Base-by-base conservation (phyloP, 495 filamentous ascomycete genomes). In the Tetracladium marchalianum region DNA sequence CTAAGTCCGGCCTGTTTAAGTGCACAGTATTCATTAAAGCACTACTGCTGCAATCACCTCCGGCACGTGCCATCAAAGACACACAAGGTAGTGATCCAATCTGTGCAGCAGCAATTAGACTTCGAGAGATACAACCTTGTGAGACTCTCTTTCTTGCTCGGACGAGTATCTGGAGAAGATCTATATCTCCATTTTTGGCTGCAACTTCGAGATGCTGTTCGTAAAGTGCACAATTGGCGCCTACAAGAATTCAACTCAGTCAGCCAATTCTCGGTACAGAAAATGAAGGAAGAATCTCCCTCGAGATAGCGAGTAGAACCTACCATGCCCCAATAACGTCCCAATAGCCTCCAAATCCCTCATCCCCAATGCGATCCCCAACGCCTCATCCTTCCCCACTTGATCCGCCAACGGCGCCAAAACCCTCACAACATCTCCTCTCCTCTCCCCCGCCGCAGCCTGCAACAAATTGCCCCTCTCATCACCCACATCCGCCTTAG, bases 261-360 rank as follows among this genome's bases (percentile, higher is more conserved):
- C 22, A 27, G 22, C 7, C 22, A 27, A 3, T 27, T n/a, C n/a
- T n/a, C n/a, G n/a, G n/a, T n/a, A n/a, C n/a, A n/a, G n/a, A n/a
- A n/a, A n/a, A 27, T 27, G 7, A 27, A 3, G 7, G 22, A 27
- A 27, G 22, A 27, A 27, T 3, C 22, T 27, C 7, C 22, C 7
- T 27, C 3, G 22, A 27, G 7, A 27, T 27, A 27, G 7, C 11
- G 31, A 35, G 18, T 5, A n/a, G 6, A 6, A 45, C 43, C 4
- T 35, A 45, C 43, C 43, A 45, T 45, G 35, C 18, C 22, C 10
- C 34, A 35, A 45, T 5, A 45, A 13, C 35, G 13, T 16, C 12
- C 35, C 43, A 4, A 36, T 19, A 1, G 35, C 19, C 10, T 15
- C 8, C 17, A 45, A 22, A 15, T 45, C 27, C 19, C 43, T 45